Evolutionary conservation across 2,329 filamentous ascomycete genomes (phyloP), one percentile per base, ranked within the genome.

Genomic region (Cladosporium austrohemisphaericum): DNA sequence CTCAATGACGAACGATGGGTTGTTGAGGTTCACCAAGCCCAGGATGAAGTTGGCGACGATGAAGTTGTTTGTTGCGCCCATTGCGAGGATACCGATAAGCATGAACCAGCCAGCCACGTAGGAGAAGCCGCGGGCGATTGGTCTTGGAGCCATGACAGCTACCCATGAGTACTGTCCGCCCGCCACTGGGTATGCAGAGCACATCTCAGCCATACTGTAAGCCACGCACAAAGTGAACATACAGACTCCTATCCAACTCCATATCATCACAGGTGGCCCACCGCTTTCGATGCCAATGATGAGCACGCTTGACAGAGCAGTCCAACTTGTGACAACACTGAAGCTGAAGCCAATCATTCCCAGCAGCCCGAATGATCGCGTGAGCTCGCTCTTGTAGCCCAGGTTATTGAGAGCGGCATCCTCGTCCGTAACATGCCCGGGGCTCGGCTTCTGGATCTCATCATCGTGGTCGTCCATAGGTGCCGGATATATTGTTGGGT

Each of bases 311-410:
- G 73, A 73, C 2, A 81, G 63, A 3, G 78, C 78, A 25, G 75
- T 77, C 78, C 78, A 81, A 59, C 69, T 76, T 25, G 78, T 80
- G 35, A 82, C 76, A 37, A 81, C 77, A 50, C 71, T 75, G 62
- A 82, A 81, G 37, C 71, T 75, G 64, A 82, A 81, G 1, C 76
- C 78, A 26, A 81, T 70, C 76, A 81, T 81, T 28, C 77, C 77
- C 22, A 80, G 55, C 5, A 80, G 61, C 8, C 75, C 69, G 55
- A 81, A 81, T 7, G 71, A 76, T 7, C 78, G 75, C 60, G 78
- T 79, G 55, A 81, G 70, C 61, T 81, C 77, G 77, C 68, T 69
- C 10, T 68, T 60, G 47, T 72, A 73, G 0, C 70, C 70, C 29
- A 72, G 50, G 49, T 69, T 60, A 40, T 67, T 67, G 1, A 73